These are phyloP conservation scores for Flaveria trinervia DNA, from an alignment of 129 eudicot genomes.

Conservation along the genomic window DNA sequence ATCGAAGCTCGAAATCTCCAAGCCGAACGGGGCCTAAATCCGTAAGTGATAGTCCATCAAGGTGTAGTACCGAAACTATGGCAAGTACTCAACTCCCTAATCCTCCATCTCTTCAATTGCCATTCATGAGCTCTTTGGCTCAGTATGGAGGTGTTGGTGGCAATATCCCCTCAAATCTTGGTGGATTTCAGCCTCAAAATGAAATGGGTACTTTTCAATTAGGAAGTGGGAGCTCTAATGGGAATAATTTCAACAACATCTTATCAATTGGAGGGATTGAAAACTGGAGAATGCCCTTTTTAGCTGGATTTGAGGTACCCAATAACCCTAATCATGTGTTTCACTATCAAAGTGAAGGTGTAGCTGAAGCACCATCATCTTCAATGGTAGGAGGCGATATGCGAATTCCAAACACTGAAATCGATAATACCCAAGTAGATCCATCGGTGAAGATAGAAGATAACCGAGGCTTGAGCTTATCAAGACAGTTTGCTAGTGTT, in stretches of 20 bases:
- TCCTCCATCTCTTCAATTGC: slow-evolving; percentile 48
- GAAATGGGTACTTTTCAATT: slow-evolving; percentile 50
- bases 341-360: slow-evolving; percentile 52
- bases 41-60: slow-evolving; percentile 48
- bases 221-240: slow-evolving; percentile 47
- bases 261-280: slow-evolving; percentile 47
- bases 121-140: slow-evolving; percentile 55
- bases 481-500: slow-evolving; percentile 44
- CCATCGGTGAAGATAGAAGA: slow-evolving; percentile 60
- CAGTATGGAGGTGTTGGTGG: slow-evolving; percentile 47
- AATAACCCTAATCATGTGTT: slow-evolving; percentile 37
- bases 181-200: slow-evolving; percentile 51
- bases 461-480: slow-evolving; percentile 35
- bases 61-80: slow-evolving; percentile 52
- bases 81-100: slow-evolving; percentile 37
- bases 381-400: slow-evolving; percentile 36
- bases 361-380: slow-evolving; percentile 35
- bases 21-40: slow-evolving; percentile 44
- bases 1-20: slow-evolving; percentile 48
- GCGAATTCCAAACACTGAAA: slow-evolving; percentile 31
- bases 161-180: slow-evolving; percentile 40
- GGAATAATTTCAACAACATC: slow-evolving; percentile 34
- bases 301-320: slow-evolving; percentile 50
- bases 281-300: slow-evolving; percentile 59
- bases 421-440: slow-evolving; percentile 16